Conservation (phyloP, 2,329 filamentous ascomycete species). For the Fusarium pininemorale region DNA sequence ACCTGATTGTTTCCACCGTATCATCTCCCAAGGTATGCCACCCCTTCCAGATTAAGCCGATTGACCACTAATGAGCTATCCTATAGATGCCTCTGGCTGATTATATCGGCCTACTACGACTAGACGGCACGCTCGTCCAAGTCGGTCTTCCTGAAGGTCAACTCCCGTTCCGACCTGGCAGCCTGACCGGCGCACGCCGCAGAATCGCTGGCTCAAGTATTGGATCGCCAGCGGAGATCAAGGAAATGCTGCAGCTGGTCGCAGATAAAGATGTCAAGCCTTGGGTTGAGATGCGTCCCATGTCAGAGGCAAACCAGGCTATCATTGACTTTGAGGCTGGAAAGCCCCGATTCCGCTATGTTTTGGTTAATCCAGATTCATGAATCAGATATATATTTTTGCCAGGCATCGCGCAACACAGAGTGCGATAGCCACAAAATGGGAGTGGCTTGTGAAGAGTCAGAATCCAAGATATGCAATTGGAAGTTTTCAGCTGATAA, state of each 20-base stretch:
- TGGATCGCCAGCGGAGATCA: constrained; percentile 64
- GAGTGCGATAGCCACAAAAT: too few species aligned
- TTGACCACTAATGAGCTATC: too few species aligned
- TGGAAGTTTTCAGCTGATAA: accelerated
- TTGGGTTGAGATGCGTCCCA: constrained; percentile 62
- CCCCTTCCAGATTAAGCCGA: too few species aligned
- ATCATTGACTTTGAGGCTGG: constrained; percentile 65
- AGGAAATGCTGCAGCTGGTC: constrained; percentile 66
- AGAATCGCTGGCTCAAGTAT: constrained; percentile 50
- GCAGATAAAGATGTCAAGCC: constrained; percentile 64
- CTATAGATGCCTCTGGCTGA: constrained; percentile 26
- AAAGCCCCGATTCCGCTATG: constrained; percentile 59
- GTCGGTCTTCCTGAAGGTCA: constrained; percentile 63
- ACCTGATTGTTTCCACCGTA: constrained; percentile 77
- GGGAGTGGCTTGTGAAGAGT: too few species aligned
- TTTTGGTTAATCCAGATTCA: constrained; percentile 47
- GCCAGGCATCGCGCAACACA: accelerated
- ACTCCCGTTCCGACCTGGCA: not conserved
- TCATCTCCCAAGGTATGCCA: constrained; percentile 55
- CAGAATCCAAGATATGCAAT: too few species aligned
- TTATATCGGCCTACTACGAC: constrained; percentile 50
- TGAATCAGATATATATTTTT: accelerated
- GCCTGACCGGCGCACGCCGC: not conserved
- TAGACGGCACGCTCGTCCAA: constrained; percentile 67
- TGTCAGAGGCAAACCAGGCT: constrained; percentile 64